Base-by-base conservation (phyloP, 169 alveolate species). In the Eimeria mitis region DNA sequence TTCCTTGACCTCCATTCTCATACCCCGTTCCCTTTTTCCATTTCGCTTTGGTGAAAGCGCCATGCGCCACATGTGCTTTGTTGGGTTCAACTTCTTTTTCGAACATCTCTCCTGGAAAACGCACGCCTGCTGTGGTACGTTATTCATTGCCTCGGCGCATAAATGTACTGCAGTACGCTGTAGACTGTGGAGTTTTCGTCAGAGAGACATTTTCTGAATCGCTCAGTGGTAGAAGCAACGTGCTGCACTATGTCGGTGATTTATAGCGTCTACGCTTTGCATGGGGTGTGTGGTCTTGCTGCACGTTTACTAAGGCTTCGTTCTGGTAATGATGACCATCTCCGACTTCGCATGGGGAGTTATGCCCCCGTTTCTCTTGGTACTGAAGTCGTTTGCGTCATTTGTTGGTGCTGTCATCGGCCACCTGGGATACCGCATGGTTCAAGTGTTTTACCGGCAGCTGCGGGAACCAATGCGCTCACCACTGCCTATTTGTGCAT, bases 61-160 rank as follows among this genome's bases (percentile, higher is more conserved):
- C 75, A 59, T 87, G 81, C 81, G 73, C 73, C 65, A 87, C 37
- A 44, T 87, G 92, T 87, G 92, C 31, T 87, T 87, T 83, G 52
- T 63, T 21, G 92, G 92, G n/a, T 87, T 61, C 92, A 87, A 42
- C 81, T 87, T 87, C 49, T 87, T 61, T 49, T 34, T 42, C n/a
- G 83, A n/a, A 1, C 52, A 63, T 49, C 81, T 49, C 59, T 61
- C 92, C 44, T 87, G 92, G 92, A 87, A 44, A 37, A 87, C 81
- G 14, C 81, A 87, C 6, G 81, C 79, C 31, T 87, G 42, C 28
- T 87, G 83, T 23, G 81, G 92, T 87, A 63, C 8, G 92, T 23
- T 73, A 73, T 40, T 31, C 83, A 0, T 21, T 4, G 5, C 37
- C 34, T 34, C 21, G 16, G 52, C 31, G 6, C 21, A 19, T 34